Evolutionary conservation across 495 filamentous ascomycete genomes (phyloP), one percentile per base, ranked within the genome.

Genomic region (Aspergillus ellipticus): DNA sequence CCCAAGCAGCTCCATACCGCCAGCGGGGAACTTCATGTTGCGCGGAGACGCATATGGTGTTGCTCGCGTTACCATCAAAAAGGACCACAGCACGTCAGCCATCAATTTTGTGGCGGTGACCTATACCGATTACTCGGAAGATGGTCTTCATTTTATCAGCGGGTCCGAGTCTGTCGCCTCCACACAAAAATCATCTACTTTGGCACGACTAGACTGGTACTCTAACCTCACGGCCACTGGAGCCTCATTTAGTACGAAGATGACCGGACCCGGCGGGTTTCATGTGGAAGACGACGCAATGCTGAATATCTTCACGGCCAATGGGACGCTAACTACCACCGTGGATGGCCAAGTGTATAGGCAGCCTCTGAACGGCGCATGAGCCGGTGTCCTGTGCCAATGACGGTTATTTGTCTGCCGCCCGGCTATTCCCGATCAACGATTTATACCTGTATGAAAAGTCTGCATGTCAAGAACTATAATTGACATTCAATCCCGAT

Each of bases 281-380:
- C 60, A 66, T 60, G 31, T 52, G 51, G 21, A 60, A 62, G 45
- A 47, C 20, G 58, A 64, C 46, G 48, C 50, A 0, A 50, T 60
- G 48, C 42, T 51, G 20, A 66, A 66, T 33, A 56, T 61, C 0
- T 66, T 66, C 46, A 20, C 57, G 13, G 64, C 64, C 15, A 66
- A 63, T 56, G 64, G 64, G 8, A 66, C 64, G 6, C 42, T 66
- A 48, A 58, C 61, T 3, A 64, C 61, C 2, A 62, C 58, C 0
- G 45, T 64, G 16, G 58, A 62, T 45, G 60, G 64, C 2, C 51
- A 55, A 41, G 54, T 56, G 3, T 64, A 60, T 52, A 21, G 35
- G 11, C 64, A 66, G 55, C 60, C 63, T 59, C 51, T 56, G 28
- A 66, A 64, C 61, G 37, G 65, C 33, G 51, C 61, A 15, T 61